Percentiles rank a stretch among this genome's conserved stretches.
Evolutionary conservation across 495 filamentous ascomycete genomes (phyloP).

Genomic region (Clohesyomyces aquaticus): DNA sequence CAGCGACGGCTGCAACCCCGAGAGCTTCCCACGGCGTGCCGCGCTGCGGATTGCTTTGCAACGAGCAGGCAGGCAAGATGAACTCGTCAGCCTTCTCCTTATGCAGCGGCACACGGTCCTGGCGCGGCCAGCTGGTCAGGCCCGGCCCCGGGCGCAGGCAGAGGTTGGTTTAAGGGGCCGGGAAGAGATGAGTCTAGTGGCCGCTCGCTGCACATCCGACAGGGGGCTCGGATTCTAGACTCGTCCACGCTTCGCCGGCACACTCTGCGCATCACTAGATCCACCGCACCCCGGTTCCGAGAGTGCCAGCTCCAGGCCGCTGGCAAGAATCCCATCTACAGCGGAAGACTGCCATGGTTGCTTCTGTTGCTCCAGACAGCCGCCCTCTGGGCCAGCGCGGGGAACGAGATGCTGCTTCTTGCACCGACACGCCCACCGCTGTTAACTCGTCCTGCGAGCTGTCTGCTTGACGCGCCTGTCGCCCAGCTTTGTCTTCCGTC

Average conservation of each 20-base stretch:
- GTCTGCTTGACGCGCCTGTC: too few species aligned
- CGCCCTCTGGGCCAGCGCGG: background rate
- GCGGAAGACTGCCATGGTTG: constrained; percentile 2
- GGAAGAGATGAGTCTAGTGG: background rate
- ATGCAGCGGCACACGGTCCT: too few species aligned
- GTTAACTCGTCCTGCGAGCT: background rate
- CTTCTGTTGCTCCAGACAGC: background rate
- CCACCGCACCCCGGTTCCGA: too few species aligned
- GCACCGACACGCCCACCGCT: background rate
- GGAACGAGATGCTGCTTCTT: background rate
- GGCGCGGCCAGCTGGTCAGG: background rate
- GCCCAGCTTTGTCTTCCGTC: background rate
- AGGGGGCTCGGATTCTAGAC: constrained; percentile 1
- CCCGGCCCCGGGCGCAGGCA: background rate
- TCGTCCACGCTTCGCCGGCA: background rate
- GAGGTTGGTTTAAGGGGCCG: background rate
- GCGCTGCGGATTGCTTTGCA: background rate
- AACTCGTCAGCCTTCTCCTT: background rate
- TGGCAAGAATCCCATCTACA: background rate
- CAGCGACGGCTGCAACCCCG: background rate
- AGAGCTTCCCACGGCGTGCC: background rate
- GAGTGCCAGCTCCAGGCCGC: background rate
- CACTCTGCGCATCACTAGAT: background rate
- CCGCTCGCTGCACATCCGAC: background rate
- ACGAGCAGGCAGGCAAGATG: background rate